Evolutionary conservation across 306 rosid species (phyloP), one percentile per base, ranked within the genome.

Genomic region (Inga oerstediana): DNA sequence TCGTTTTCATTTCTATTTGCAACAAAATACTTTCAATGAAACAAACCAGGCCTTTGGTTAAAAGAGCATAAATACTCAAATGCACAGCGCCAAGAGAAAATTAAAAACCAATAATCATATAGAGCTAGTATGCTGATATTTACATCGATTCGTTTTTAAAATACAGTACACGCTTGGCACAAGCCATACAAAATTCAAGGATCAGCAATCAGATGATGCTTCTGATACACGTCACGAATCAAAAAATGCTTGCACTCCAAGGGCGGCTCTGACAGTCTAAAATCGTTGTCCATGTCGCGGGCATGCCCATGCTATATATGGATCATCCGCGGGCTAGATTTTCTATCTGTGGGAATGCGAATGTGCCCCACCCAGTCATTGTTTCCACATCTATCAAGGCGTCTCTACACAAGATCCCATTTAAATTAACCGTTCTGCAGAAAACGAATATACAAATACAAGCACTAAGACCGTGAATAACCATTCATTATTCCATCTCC

Each of bases 391-490:
- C 48, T 39, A 56, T 56, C 24, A 66, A 64, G 74, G 72, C 45
- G 22, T 68, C 82, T 19, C 8, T 9, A 39, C 4, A 64, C 16
- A 75, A 61, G 12, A 35, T 71, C 54, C 15, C 41, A 68, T 44
- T 15, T 59, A 65, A 48, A 81, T 51, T 35, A 46, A 24, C 65
- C 71, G 32, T 67, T 78, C 62, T 16, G 78, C 4, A 22, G 75
- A 86, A 27, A 79, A 87, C 46, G 77, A 71, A 84, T 44, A 35
- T 81, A 80, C 71, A 64, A 61, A 19, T n/a, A n/a, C 39, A 30
- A 15, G 71, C 39, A 34, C 15, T 7, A 15, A 30, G 37, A 65
- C 20, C 79, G 67, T 51, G 4, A 67, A 48, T 11, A 39, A n/a
- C 56, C 56, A 67, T 44, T 78, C 68, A 62, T 46, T 43, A 20